Conservation (phyloP, 768 basidiomycete species). For the Kondoa subrosea region DNA sequence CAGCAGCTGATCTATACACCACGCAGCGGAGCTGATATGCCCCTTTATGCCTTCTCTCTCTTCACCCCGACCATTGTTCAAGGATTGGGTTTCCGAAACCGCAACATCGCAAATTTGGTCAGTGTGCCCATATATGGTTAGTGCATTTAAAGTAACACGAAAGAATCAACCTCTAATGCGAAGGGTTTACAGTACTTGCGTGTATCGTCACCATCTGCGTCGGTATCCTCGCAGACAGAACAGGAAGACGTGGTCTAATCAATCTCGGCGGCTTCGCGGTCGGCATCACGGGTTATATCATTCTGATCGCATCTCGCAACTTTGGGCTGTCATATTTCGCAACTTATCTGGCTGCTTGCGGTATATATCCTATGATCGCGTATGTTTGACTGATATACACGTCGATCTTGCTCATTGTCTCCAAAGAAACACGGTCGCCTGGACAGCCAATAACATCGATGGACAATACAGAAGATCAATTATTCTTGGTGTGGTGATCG, state of each 20-base stretch:
- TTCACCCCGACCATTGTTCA: slow-evolving; percentile 44
- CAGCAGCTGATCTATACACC: not conserved
- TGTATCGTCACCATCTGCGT: slow-evolving; percentile 45
- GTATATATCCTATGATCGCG: slow-evolving; percentile 55
- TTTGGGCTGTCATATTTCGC: slow-evolving; percentile 55
- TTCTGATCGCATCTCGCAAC: slow-evolving; percentile 47
- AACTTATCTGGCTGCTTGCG: slow-evolving; percentile 54
- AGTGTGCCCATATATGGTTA: slow-evolving; percentile 60
- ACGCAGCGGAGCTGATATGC: slow-evolving; percentile 39
- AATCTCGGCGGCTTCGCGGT: slow-evolving; percentile 36
- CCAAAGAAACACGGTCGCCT: slow-evolving; percentile 45
- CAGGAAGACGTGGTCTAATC: slow-evolving; percentile 45
- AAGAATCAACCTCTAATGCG: not conserved
- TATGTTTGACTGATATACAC: too few relatives aligned
- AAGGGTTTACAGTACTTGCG: slow-evolving; percentile 33
- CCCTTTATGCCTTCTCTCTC: slow-evolving; percentile 58
- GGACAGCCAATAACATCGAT: slow-evolving; percentile 58
- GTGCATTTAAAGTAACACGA: too few relatives aligned
- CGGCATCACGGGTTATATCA: slow-evolving; percentile 49
- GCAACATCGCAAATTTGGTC: slow-evolving; percentile 55
- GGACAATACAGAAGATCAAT: slow-evolving; percentile 61
- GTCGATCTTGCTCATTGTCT: too few relatives aligned
- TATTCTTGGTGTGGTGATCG: slow-evolving; percentile 45
- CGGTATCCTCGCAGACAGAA: slow-evolving; percentile 48
- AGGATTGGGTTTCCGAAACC: slow-evolving; percentile 41